These are phyloP conservation scores for Tripterygium wilfordii DNA, from an alignment of 177 flowering plant genomes.

Conservation along the genomic window DNA sequence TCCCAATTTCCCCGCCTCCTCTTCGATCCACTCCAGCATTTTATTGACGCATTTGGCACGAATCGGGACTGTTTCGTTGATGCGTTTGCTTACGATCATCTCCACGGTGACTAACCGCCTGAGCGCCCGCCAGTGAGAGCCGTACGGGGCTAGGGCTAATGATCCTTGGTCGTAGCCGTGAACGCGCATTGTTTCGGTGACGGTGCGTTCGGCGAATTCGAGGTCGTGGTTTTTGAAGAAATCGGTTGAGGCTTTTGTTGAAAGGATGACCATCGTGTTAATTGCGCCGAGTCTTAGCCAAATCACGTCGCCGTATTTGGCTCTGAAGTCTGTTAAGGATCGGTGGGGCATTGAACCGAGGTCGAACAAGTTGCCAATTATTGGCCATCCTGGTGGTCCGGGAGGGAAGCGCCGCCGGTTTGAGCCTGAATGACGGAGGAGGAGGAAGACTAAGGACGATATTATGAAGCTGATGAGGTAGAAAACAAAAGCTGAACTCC, in stretches of 20 bases:
- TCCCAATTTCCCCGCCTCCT: conserved; percentile 13
- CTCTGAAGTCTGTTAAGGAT: conserved; percentile 19
- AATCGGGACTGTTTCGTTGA: conserved; percentile 27
- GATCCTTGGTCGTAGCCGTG: conserved; percentile 29
- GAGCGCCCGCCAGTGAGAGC: conserved; percentile 42
- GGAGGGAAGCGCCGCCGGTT: conserved; percentile 26
- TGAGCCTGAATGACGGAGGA: not conserved
- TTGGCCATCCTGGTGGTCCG: conserved; percentile 48
- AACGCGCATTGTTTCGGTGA: conserved; percentile 27
- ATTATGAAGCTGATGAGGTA: conserved; percentile 1
- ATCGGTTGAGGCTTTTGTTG: conserved; percentile 39
- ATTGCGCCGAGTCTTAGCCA: conserved; percentile 36
- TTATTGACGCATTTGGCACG: conserved; percentile 32
- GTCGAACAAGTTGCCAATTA: conserved; percentile 40
- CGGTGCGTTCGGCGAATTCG: conserved; percentile 30
- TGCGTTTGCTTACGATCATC: conserved; percentile 22
- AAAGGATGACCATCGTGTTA: conserved; percentile 33
- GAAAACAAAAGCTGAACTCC: not conserved
- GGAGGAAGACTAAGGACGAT: conserved; percentile 1
- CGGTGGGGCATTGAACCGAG: conserved; percentile 36
- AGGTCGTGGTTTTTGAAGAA: conserved; percentile 57
- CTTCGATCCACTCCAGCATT: conserved; percentile 34
- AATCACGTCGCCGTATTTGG: conserved; percentile 31
- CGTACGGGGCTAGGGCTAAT: conserved; percentile 31
- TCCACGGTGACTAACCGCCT: conserved; percentile 36